phyloP scores from a whole-genome alignment of 2,329 filamentous ascomycete genomes.

The Cryphonectria japonica region DNA sequence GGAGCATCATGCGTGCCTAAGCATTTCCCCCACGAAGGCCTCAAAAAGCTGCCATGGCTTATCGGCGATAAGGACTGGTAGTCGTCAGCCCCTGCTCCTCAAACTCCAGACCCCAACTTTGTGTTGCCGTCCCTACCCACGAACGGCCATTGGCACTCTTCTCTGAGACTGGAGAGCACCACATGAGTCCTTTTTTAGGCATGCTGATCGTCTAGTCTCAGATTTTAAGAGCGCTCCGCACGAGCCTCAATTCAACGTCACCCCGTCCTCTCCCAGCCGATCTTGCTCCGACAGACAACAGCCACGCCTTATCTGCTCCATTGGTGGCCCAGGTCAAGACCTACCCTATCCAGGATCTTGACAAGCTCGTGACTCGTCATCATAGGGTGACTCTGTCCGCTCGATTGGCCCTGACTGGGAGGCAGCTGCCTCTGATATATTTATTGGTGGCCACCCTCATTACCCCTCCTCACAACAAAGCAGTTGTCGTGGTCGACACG shows the following conservation, averaged over 20 bases:
- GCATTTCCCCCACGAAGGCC: slow-evolving; percentile 6
- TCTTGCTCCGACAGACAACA: slow-evolving; percentile 29
- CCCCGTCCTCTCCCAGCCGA: slow-evolving; percentile 16
- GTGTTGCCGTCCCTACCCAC: slow-evolving; percentile 4
- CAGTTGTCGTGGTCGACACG: slow-evolving; percentile 59
- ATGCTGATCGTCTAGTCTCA: slow-evolving; percentile 29
- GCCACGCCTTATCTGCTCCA: slow-evolving; percentile 13
- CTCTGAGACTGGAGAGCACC: slow-evolving; percentile 12
- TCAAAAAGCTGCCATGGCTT: slow-evolving; percentile 17
- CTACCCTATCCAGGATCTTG: slow-evolving; percentile 50
- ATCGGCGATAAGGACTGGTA: slow-evolving; percentile 15
- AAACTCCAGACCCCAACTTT: slow-evolving; percentile 24
- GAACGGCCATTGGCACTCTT: slow-evolving; percentile 6
- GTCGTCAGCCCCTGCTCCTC: slow-evolving; percentile 14
- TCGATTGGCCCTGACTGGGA: slow-evolving; percentile 55
- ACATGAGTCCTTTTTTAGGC: slow-evolving; percentile 2
- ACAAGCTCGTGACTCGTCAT: slow-evolving; percentile 51
- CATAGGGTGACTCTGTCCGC: slow-evolving; percentile 52
- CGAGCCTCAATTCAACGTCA: slow-evolving; percentile 30
- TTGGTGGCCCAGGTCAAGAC: slow-evolving; percentile 24
- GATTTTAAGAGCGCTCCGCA: slow-evolving; percentile 36
- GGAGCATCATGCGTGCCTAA: slow-evolving; percentile 26
- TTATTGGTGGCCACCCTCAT: slow-evolving; percentile 56
- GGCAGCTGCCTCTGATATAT: slow-evolving; percentile 60
- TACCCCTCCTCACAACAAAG: slow-evolving; percentile 49